These are phyloP conservation scores for Syncephalastrum racemosum DNA, from an alignment of 371 early-diverging fungal genomes.

Conservation along the genomic window DNA sequence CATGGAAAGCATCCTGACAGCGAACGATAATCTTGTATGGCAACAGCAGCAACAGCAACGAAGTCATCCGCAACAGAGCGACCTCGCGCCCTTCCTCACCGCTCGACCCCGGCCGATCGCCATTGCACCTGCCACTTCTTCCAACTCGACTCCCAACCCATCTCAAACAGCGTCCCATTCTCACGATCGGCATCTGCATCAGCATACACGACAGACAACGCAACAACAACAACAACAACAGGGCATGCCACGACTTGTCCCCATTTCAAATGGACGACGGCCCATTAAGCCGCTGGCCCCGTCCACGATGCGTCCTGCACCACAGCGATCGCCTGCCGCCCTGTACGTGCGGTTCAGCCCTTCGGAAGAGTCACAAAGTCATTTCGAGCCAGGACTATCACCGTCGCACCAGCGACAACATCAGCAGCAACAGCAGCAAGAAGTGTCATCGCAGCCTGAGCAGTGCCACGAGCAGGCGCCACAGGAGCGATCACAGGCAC, in stretches of 20 bases:
- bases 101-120: conserved; percentile 1
- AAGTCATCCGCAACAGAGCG: neutral
- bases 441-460: neutral
- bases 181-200: neutral
- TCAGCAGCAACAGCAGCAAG: conserved; percentile 1
- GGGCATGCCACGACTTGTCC: neutral
- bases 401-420: neutral
- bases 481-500: neutral
- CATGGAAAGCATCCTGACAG: neutral
- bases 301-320: neutral
- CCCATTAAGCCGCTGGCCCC: no score
- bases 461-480: conserved; percentile 3
- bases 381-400: neutral
- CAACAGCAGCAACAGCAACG: conserved; percentile 1
- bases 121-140: conserved; percentile 1
- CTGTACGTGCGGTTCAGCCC: conserved; percentile 20
- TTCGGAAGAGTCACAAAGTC: conserved; percentile 1
- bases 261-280: no score
- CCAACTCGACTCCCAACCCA: neutral
- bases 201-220: neutral
- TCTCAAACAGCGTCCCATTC: neutral
- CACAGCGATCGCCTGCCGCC: conserved; percentile 10
- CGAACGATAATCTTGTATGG: neutral
- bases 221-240: neutral
- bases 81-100: conserved; percentile 16